Evolutionary conservation across 129 eudicot species (phyloP), one percentile per base, ranked within the genome.

Genomic region (Saussurea involucrata): DNA sequence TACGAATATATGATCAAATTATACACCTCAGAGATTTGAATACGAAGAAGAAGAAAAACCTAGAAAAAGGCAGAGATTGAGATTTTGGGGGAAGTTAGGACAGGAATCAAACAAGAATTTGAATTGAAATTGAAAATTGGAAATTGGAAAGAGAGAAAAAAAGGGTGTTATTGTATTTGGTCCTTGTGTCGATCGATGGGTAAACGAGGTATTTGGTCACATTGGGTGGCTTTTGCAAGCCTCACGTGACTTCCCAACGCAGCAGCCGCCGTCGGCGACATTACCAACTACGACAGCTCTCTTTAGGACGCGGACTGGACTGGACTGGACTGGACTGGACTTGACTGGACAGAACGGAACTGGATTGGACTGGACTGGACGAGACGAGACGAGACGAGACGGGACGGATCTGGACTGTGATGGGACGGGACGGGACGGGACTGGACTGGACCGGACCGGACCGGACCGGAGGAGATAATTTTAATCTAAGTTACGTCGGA

Each of bases 191-290:
- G 57, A 22, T 27, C 1, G 18, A 11, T 11, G 46, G 28, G 42
- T 68, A 34, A 78, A 78, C 65, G 66, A 44, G 49, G 76, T 22
- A 32, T 64, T 72, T 79, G 78, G 83, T 79, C 83, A 36, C 73
- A 17, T 72, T 63, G 73, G 83, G 78, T 72, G 78, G 83, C 67
- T 64, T 63, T 79, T 36, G 63, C 32, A 37, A 78, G 11, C 22
- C 63, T 69, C 84, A 74, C 76, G 78, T 80, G 80, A 57, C 18
- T 66, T 80, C 70, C 58, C 83, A 73, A 73, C 79, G 79, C 60
- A 69, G 6, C 76, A 73, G 79, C 83, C 84, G 79, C 83, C 84
- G 80, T 74, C 80, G 79, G 64, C 84, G 79, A 73, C 46, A 49
- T 72, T 24, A 53, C 61, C 61, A 53, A 53, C 61, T 53, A 72